phyloP scores from a whole-genome alignment of 768 basidiomycete species.

The Floccularia luteovirens region DNA sequence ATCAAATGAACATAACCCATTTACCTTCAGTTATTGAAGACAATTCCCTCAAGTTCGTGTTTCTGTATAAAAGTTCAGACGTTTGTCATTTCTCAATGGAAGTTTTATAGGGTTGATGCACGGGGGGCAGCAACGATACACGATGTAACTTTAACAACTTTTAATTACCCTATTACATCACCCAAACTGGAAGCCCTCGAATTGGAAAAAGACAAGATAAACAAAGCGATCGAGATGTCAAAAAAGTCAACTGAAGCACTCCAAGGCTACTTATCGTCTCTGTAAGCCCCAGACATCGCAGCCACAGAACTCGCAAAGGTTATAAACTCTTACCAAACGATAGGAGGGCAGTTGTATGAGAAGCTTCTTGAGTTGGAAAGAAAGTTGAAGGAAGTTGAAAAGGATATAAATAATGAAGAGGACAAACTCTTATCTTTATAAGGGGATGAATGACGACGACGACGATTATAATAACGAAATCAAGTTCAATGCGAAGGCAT shows the following conservation, averaged over 20 bases:
- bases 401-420: conserved; percentile 16
- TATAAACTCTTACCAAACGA: conserved; percentile 23
- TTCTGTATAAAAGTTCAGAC: background rate
- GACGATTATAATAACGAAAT: too few relatives aligned
- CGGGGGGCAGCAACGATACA: conserved; percentile 37
- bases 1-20: conserved; percentile 29
- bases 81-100: background rate
- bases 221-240: conserved; percentile 23
- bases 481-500: conserved; percentile 19
- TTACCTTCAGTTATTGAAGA: conserved; percentile 28
- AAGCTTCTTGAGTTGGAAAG: conserved; percentile 19
- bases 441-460: conserved; percentile 8
- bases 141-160: conserved; percentile 27
- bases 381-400: conserved; percentile 14
- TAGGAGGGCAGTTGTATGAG: conserved; percentile 24
- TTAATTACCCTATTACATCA: conserved; percentile 9
- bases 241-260: conserved; percentile 18
- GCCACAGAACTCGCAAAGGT: conserved; percentile 18
- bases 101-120: conserved; percentile 30
- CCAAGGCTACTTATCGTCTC: conserved; percentile 24
- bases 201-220: conserved; percentile 12
- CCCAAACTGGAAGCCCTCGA: conserved; percentile 16
- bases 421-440: conserved; percentile 9
- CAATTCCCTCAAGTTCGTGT: conserved; percentile 30
- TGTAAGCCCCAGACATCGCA: conserved; percentile 23